A percentile compares a stretch with the other conserved stretches of the same genome.
phyloP scores from a whole-genome alignment of 1,139 yeast genomes.

The Kurtzmaniella natalensis region DNA sequence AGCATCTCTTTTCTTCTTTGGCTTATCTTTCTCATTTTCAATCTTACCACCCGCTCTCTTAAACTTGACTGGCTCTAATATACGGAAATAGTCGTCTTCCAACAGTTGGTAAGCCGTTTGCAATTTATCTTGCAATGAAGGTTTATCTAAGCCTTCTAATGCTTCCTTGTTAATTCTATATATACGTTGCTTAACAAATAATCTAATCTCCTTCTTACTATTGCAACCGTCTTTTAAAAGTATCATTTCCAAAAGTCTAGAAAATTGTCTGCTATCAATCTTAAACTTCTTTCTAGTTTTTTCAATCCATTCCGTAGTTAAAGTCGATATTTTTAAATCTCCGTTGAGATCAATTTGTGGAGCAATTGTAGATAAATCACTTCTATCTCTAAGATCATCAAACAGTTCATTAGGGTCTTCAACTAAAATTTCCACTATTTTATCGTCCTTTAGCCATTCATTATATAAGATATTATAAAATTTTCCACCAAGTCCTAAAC shows the following conservation, averaged over 20 bases:
- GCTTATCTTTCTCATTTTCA: background rate
- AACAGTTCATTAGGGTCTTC: slow-evolving; percentile 95
- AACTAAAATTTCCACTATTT: slow-evolving; percentile 73
- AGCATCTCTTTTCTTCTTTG: slow-evolving; percentile 3
- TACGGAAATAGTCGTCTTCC: slow-evolving; percentile 64
- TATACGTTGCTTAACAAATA: slow-evolving; percentile 67
- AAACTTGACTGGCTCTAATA: slow-evolving; percentile 37
- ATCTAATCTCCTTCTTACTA: slow-evolving; percentile 41
- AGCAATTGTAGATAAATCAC: slow-evolving; percentile 60
- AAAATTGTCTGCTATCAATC: slow-evolving; percentile 74
- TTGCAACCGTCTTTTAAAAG: slow-evolving; percentile 35
- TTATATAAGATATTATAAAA: slow-evolving; percentile 56
- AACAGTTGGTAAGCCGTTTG: slow-evolving; percentile 71
- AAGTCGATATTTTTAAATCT: slow-evolving; percentile 10
- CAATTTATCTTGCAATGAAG: slow-evolving; percentile 61
- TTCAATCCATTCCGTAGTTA: slow-evolving; percentile 43
- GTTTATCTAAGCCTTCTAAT: slow-evolving; percentile 57
- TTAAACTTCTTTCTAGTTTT: slow-evolving; percentile 41
- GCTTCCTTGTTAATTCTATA: slow-evolving; percentile 79
- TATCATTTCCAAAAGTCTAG: slow-evolving; percentile 73
- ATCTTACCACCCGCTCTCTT: slow-evolving; percentile 12
- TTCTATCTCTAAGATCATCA: slow-evolving; percentile 84
- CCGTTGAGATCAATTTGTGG: slow-evolving; percentile 20
- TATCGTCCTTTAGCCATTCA: slow-evolving; percentile 49
- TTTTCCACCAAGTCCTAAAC: slow-evolving; percentile 62